These are phyloP conservation scores for Chrysoporthe austroafricana DNA, from an alignment of 2,329 filamentous ascomycete genomes.

Conservation along the genomic window DNA sequence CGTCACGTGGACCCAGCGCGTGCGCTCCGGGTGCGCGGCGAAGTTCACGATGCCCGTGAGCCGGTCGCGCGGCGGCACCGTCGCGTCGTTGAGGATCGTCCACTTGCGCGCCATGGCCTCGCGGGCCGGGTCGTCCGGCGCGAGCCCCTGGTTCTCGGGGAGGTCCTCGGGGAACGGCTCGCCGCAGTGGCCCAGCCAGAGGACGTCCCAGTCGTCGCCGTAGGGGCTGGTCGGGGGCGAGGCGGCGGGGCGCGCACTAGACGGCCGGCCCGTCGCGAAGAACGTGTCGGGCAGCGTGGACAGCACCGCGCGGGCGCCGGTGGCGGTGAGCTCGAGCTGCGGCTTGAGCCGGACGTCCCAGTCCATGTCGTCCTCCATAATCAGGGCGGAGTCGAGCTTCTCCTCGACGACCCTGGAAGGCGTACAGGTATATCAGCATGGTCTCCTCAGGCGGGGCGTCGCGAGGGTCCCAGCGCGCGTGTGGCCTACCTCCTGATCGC, in stretches of 20 bases:
- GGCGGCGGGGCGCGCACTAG: slow-evolving; percentile 20
- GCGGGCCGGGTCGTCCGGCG: slow-evolving; percentile 16
- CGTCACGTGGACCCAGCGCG: slow-evolving; percentile 43
- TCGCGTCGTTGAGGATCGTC: slow-evolving; percentile 34
- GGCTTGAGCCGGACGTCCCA: slow-evolving; percentile 50
- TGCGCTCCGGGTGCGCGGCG: slow-evolving; percentile 37
- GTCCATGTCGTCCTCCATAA: slow-evolving; percentile 54
- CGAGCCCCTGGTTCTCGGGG: slow-evolving; percentile 19
- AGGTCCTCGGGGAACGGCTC: slow-evolving; percentile 37
- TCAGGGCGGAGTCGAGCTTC: slow-evolving; percentile 44
- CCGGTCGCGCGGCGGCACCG: slow-evolving; percentile 34
- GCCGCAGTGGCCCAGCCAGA: slow-evolving; percentile 57
- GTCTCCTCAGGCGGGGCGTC: background rate
- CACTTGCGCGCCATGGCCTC: slow-evolving; percentile 27
- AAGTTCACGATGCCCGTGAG: slow-evolving; percentile 36
- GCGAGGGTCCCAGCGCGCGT: background rate
- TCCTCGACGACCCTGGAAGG: slow-evolving; percentile 43
- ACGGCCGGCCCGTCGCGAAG: slow-evolving; percentile 24
- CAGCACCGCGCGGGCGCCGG: slow-evolving; percentile 27
- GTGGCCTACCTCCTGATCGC: slow-evolving; percentile 35
- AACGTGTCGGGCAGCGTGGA: slow-evolving; percentile 21
- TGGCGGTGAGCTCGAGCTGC: slow-evolving; percentile 36
- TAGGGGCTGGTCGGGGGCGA: slow-evolving; percentile 37
- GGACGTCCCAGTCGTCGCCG: slow-evolving; percentile 55
- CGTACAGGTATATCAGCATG: background rate